These are phyloP conservation scores for Aegilops umbellulata DNA, from an alignment of 176 grass and related monocot species.

Conservation along the genomic window DNA sequence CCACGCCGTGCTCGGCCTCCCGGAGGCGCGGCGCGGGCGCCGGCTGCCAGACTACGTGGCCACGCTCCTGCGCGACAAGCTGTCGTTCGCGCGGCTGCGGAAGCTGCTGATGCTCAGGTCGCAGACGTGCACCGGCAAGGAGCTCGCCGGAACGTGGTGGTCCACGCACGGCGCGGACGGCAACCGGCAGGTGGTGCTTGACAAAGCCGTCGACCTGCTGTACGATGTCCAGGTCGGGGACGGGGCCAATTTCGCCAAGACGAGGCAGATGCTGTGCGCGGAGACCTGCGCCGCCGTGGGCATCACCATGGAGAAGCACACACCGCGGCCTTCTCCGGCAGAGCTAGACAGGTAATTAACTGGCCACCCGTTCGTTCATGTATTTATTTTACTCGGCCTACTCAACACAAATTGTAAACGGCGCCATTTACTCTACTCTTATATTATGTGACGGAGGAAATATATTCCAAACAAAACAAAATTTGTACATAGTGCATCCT, in stretches of 20 bases:
- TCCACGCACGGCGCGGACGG: background rate
- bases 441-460: too few species aligned
- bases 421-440: too few species aligned
- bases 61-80: background rate
- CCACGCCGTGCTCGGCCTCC: background rate
- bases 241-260: background rate
- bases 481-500: too few species aligned
- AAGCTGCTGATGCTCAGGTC: slow-evolving; percentile 4
- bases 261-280: background rate
- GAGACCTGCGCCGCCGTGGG: background rate
- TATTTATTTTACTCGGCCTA: too few species aligned
- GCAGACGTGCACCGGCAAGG: background rate
- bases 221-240: background rate
- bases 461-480: too few species aligned
- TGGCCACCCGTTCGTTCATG: too few species aligned
- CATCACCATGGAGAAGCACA: too few species aligned
- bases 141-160: background rate
- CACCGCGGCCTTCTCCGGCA: too few species aligned
- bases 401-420: too few species aligned
- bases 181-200: background rate
- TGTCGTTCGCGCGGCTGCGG: background rate
- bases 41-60: background rate
- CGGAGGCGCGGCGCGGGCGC: background rate
- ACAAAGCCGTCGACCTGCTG: background rate
- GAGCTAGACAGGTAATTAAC: background rate